These are phyloP conservation scores for Ogataea chonburiensis DNA, from an alignment of 805 yeast species.

Conservation along the genomic window DNA sequence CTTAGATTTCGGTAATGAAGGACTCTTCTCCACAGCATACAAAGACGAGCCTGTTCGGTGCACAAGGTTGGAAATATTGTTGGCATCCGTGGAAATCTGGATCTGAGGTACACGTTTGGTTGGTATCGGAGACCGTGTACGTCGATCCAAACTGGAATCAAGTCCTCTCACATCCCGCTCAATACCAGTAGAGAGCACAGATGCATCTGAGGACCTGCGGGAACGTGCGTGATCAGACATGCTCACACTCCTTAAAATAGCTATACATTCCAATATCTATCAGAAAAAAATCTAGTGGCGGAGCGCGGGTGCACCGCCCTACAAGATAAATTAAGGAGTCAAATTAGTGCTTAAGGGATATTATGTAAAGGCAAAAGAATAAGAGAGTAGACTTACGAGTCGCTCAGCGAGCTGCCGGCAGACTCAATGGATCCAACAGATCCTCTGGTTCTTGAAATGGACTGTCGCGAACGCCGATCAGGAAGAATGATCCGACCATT, in stretches of 20 bases:
- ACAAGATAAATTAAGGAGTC: no score
- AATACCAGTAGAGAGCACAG: background rate
- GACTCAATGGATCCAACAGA: constrained; percentile 13
- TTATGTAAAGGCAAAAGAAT: background rate
- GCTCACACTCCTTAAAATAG: background rate
- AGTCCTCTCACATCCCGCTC: background rate
- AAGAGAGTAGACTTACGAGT: no score
- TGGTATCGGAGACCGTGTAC: background rate
- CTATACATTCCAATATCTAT: background rate
- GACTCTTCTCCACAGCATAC: constrained; percentile 5
- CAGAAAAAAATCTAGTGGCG: constrained; percentile 3
- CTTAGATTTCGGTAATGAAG: constrained; percentile 2
- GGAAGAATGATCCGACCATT: no score
- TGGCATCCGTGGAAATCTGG: constrained; percentile 6
- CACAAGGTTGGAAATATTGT: constrained; percentile 7
- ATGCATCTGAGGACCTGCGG: constrained; percentile 5
- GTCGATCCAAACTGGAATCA: background rate
- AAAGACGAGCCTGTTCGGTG: constrained; percentile 5
- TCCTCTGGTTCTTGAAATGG: no score
- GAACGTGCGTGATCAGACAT: background rate
- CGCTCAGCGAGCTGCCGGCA: no score
- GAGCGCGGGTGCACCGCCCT: constrained; percentile 1
- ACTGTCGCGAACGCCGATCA: no score
- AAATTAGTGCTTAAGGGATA: no score
- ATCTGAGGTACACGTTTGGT: constrained; percentile 3